Evolutionary conservation across 306 rosid genomes (phyloP).

Genomic region (Canavalia ensiformis): DNA sequence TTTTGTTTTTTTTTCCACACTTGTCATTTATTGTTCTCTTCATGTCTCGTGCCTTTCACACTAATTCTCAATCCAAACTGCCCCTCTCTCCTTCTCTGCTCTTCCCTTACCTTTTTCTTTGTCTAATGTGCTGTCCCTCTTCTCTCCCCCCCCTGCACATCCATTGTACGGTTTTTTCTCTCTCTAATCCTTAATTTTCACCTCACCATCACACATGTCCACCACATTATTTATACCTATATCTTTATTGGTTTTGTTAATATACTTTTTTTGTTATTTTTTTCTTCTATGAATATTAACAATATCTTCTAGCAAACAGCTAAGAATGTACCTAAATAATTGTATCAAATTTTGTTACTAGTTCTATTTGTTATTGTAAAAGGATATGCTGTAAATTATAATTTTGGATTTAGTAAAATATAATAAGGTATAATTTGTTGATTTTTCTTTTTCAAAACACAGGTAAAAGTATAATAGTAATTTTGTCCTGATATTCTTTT

Average conservation of each 20-base stretch:
- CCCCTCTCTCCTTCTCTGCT: constrained; percentile 57
- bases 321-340: neutral
- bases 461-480: no score
- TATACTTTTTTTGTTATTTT: neutral
- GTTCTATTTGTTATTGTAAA: no score
- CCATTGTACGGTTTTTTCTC: constrained; percentile 16
- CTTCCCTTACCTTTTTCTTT: constrained; percentile 52
- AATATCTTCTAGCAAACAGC: no score
- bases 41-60: constrained; percentile 82
- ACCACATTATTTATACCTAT: neutral
- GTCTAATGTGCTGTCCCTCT: constrained; percentile 45
- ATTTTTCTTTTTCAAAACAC: no score
- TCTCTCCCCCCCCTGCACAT: constrained; percentile 9
- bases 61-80: constrained; percentile 94
- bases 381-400: no score
- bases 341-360: no score
- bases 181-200: neutral
- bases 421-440: no score
- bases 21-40: constrained; percentile 28
- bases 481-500: no score
- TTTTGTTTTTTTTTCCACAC: neutral
- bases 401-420: no score
- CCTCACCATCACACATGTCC: constrained; percentile 28
- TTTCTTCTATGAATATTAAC: no score
- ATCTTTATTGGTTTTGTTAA: neutral